Percentiles rank a stretch among this genome's conserved stretches.
Conservation (phyloP, 805 yeast genomes). For the Zygosaccharomyces siamensis region DNA sequence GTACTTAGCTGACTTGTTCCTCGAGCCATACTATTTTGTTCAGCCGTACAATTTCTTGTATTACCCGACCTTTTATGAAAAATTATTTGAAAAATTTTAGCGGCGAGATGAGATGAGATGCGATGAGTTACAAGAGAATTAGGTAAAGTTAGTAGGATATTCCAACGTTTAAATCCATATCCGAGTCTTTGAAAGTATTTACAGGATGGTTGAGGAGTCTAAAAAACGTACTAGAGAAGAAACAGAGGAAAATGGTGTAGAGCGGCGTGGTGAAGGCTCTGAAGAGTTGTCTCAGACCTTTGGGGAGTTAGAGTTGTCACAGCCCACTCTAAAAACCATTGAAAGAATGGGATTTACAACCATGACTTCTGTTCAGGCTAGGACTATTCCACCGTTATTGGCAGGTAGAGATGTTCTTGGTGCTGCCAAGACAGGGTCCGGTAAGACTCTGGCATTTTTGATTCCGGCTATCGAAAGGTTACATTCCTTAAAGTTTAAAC, state of each 20-base stretch:
- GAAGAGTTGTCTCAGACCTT: conserved; percentile 31
- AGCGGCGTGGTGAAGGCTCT: conserved; percentile 9
- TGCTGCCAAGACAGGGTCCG: conserved; percentile 99
- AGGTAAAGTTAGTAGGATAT: background rate
- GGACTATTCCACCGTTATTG: conserved; percentile 91
- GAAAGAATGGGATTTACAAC: conserved; percentile 81
- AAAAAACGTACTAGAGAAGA: conserved; percentile 12
- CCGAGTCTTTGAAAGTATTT: background rate
- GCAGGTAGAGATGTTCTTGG: conserved; percentile 98
- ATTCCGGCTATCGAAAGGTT: conserved; percentile 93
- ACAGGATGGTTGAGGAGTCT: conserved; percentile 1
- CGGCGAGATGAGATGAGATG: conserved; percentile 23
- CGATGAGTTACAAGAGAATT: conserved; percentile 15
- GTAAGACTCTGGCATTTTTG: conserved; percentile 92
- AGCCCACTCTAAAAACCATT: conserved; percentile 77
- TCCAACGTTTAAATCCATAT: background rate
- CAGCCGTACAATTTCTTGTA: background rate
- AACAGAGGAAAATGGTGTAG: conserved; percentile 9
- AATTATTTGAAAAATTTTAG: conserved; percentile 8
- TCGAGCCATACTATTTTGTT: background rate
- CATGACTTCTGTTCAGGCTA: conserved; percentile 93
- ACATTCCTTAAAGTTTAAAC: conserved; percentile 87
- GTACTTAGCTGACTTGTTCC: background rate
- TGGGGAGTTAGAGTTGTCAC: conserved; percentile 61
- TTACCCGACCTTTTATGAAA: conserved; percentile 5